Evolutionary conservation across 202 grass and related monocot species (phyloP), one percentile per base, ranked within the genome.

Genomic region (Setaria viridis): DNA sequence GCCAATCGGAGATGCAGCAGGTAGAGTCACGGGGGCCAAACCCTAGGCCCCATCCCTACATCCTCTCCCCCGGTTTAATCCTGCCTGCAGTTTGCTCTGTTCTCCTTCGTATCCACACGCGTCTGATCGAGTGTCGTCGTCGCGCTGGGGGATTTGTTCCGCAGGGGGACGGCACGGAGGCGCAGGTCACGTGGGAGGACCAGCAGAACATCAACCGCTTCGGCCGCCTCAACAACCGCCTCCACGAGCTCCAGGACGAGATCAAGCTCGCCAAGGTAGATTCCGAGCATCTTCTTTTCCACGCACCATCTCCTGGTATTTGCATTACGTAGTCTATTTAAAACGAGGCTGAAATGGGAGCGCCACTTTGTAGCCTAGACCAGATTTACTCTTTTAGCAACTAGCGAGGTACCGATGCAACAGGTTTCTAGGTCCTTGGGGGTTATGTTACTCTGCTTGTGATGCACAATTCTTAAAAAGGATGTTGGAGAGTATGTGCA

Each of bases 121-220:
- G 10, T 82, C 79, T 76, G 74, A 87, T 84, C 48, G 56, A 37
- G 60, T 19, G 55, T 45, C n/a, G 80, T 45, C 33, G 15, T 54
- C 25, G 45, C 29, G 33, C 13, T 34, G 78, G 77, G 33, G 67
- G 29, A 2, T 12, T 79, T 5, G 46, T 62, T 51, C 39, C 62
- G 74, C 84, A 99, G 94, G 97, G 97, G 32, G 94, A 91, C 15
- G 90, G 94, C 58, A 82, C 94, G 87, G 97, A 99, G 90, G 89
- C 94, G 46, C 94, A 97, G 80, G 97, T 99, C 63, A 97, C 97
- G 42, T 99, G 97, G 97, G 97, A 99, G 49, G 97, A 99, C 90
- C 97, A 99, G 87, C 94, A 99, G 79, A 99, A 96, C 78, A 99
- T 99, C 78, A 99, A 99, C 87, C 87, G 87, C 50, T 99, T 99